phyloP scores from a whole-genome alignment of 176 grass and related monocot genomes.

The Musa troglodytarum region DNA sequence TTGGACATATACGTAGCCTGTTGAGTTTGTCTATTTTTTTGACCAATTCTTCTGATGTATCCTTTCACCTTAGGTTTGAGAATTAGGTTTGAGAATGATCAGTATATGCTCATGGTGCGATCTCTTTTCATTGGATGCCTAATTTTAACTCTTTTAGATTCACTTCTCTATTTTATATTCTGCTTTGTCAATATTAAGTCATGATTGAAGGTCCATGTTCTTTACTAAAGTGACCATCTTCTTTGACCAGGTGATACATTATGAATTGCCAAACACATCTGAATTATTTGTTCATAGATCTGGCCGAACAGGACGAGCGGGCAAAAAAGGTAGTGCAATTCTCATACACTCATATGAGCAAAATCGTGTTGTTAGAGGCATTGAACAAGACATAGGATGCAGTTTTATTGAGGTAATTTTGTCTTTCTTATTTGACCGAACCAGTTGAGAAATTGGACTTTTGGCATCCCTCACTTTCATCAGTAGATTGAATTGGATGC shows the following conservation, averaged over 20 bases:
- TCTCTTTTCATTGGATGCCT: background rate
- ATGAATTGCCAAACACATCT: constrained; percentile 74
- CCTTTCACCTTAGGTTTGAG: background rate
- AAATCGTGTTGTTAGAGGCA: constrained; percentile 53
- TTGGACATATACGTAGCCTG: too few species aligned
- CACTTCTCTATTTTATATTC: background rate
- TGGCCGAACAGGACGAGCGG: constrained; percentile 83
- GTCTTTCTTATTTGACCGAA: background rate
- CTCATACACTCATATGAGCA: constrained; percentile 70
- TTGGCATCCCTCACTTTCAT: too few species aligned
- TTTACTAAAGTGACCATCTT: background rate
- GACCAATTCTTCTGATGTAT: background rate
- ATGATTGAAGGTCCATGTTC: background rate
- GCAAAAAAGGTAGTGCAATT: constrained; percentile 87
- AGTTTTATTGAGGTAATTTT: constrained; percentile 61
- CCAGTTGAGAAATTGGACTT: too few species aligned
- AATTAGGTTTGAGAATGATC: too few species aligned
- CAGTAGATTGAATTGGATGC: too few species aligned
- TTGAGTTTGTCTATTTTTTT: background rate
- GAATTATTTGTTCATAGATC: constrained; percentile 96
- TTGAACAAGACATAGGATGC: constrained; percentile 87
- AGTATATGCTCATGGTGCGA: background rate
- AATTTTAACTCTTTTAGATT: background rate
- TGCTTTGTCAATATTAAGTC: background rate
- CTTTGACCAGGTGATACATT: constrained; percentile 62